Evolutionary conservation across 2,329 filamentous ascomycete species (phyloP).

Genomic region (Amylocarpus encephaloides): DNA sequence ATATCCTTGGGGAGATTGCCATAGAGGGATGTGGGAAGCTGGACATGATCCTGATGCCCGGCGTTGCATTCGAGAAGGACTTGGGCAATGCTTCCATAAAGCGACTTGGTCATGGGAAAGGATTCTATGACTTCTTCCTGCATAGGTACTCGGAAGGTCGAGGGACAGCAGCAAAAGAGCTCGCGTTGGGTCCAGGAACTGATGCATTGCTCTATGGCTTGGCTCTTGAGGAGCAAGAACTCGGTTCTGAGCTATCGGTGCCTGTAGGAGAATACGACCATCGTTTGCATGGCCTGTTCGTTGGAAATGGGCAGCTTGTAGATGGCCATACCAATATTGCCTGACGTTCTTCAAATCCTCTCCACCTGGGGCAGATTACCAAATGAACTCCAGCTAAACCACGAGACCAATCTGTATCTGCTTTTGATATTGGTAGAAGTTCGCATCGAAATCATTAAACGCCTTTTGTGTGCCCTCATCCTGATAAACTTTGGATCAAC

Average conservation of each 20-base stretch:
- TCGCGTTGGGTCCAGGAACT: slow-evolving; percentile 53
- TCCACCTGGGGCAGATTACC: slow-evolving; percentile 11
- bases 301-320: slow-evolving; percentile 61
- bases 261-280: slow-evolving; percentile 73
- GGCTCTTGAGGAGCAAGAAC: slow-evolving; percentile 72
- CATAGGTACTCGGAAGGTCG: slow-evolving; percentile 57
- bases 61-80: slow-evolving; percentile 78
- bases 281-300: slow-evolving; percentile 69
- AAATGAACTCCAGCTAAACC: slow-evolving; percentile 10
- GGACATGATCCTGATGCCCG: slow-evolving; percentile 86
- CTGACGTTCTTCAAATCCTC: slow-evolving; percentile 5
- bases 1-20: slow-evolving; percentile 59
- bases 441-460: slow-evolving; percentile 19
- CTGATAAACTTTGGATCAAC: slow-evolving; percentile 46
- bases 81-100: slow-evolving; percentile 49
- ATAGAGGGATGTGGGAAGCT: slow-evolving; percentile 45
- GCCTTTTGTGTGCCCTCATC: slow-evolving; percentile 23
- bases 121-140: slow-evolving; percentile 94
- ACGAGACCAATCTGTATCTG: slow-evolving; percentile 7
- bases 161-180: slow-evolving; percentile 25
- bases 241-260: slow-evolving; percentile 53
- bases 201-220: slow-evolving; percentile 62
- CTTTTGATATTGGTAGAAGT: slow-evolving; percentile 17
- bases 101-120: slow-evolving; percentile 86
- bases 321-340: slow-evolving; percentile 22